Conservation (phyloP, 1,139 yeast species). For the Tardiomyces depauwii region DNA sequence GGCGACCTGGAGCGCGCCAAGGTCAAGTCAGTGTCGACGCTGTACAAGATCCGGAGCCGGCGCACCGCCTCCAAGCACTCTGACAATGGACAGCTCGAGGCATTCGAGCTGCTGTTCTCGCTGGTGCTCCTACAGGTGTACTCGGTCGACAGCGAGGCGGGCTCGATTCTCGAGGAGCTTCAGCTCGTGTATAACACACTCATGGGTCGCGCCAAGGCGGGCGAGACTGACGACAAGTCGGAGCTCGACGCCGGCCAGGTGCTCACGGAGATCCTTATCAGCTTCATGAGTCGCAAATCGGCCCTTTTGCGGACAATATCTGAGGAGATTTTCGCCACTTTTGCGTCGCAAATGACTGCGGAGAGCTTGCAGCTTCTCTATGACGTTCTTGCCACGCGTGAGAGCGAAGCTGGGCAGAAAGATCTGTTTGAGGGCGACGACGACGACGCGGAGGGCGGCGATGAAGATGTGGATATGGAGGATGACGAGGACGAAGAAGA, state of each 20-base stretch:
- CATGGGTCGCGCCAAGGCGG: conserved; percentile 16
- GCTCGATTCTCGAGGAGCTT: conserved; percentile 63
- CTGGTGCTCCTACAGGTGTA: conserved; percentile 71
- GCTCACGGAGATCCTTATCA: conserved; percentile 68
- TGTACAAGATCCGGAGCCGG: conserved; percentile 36
- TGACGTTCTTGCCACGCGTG: conserved; percentile 63
- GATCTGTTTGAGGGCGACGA: conserved; percentile 50
- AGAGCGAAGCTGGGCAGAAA: conserved; percentile 73
- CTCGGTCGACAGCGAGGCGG: conserved; percentile 64
- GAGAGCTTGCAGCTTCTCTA: conserved; percentile 47
- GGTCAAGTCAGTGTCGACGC: conserved; percentile 38
- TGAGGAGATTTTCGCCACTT: conserved; percentile 63
- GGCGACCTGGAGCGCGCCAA: conserved; percentile 32
- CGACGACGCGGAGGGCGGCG: conserved; percentile 27
- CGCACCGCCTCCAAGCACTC: conserved; percentile 30
- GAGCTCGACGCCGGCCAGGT: conserved; percentile 42
- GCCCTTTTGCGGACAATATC: conserved; percentile 61
- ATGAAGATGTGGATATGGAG: conserved; percentile 28
- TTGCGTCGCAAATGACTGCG: conserved; percentile 36
- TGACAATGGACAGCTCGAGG: conserved; percentile 32
- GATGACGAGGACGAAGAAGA: conserved; percentile 23
- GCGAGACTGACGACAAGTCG: conserved; percentile 16
- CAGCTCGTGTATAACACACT: conserved; percentile 28
- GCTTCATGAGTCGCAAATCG: conserved; percentile 65
- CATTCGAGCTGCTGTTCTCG: conserved; percentile 69